phyloP scores from a whole-genome alignment of 768 basidiomycete species.

The Chalciporus sphaerocephalus region DNA sequence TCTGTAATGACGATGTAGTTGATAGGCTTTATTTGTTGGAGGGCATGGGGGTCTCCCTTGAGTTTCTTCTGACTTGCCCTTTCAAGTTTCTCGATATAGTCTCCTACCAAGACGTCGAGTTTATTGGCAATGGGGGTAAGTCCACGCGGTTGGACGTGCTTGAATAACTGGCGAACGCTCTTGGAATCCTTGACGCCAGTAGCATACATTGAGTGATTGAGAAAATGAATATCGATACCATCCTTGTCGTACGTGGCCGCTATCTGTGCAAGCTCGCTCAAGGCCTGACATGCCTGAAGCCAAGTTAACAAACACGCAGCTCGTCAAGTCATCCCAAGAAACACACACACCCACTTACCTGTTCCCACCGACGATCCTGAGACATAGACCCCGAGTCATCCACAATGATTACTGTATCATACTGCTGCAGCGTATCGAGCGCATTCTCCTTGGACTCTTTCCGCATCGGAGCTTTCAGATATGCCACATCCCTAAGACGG shows the following conservation, averaged over 20 bases:
- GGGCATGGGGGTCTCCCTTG: conserved; percentile 18
- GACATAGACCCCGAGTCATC: conserved; percentile 62
- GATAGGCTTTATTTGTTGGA: conserved; percentile 45
- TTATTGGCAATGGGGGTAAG: conserved; percentile 43
- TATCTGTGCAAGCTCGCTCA: conserved; percentile 45
- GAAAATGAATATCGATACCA: conserved; percentile 61
- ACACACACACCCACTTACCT: conserved; percentile 32
- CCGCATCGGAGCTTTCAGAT: conserved; percentile 25
- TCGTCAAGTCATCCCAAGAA: background rate
- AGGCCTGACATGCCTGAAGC: conserved; percentile 9
- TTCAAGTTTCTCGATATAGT: conserved; percentile 36
- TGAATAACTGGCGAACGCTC: conserved; percentile 41
- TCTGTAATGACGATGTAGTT: conserved; percentile 63
- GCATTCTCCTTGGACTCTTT: conserved; percentile 28
- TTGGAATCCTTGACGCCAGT: conserved; percentile 36
- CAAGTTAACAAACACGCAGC: too few relatives aligned
- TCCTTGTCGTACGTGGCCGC: conserved; percentile 50
- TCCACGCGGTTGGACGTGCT: conserved; percentile 40
- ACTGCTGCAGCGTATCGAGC: conserved; percentile 38
- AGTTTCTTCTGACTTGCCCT: conserved; percentile 24
- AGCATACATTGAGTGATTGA: conserved; percentile 40
- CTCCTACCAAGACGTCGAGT: conserved; percentile 37
- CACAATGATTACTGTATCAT: conserved; percentile 55
- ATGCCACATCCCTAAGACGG: conserved; percentile 19
- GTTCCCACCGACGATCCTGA: conserved; percentile 41